These are phyloP conservation scores for Diaporthe aspalathi DNA, from an alignment of 2,329 filamentous ascomycete genomes.

Conservation along the genomic window DNA sequence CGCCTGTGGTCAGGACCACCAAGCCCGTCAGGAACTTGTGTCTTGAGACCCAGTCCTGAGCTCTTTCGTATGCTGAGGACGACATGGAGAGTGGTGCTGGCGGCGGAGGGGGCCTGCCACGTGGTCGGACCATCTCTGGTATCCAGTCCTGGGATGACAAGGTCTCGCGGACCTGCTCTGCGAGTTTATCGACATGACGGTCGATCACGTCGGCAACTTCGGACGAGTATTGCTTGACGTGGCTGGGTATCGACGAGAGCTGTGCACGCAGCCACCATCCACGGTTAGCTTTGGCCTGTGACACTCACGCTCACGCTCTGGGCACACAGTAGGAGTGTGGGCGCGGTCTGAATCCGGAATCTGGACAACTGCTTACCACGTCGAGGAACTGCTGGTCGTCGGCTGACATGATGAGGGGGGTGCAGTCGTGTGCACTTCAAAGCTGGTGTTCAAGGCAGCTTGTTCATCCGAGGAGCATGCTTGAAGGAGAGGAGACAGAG, in stretches of 20 bases:
- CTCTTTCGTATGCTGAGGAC: constrained; percentile 58
- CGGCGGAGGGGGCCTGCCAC: constrained; percentile 60
- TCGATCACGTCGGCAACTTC: constrained; percentile 85
- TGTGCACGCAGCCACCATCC: constrained; percentile 44
- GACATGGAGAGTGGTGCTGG: constrained; percentile 49
- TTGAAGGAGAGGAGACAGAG: background rate
- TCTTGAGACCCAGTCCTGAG: constrained; percentile 76
- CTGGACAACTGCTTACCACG: constrained; percentile 34
- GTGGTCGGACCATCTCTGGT: constrained; percentile 74
- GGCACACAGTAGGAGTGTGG: background rate
- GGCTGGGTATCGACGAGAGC: constrained; percentile 66
- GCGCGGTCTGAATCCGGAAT: background rate
- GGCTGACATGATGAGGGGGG: constrained; percentile 39
- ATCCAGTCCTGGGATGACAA: constrained; percentile 78
- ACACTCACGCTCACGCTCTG: background rate
- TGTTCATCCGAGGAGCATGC: background rate
- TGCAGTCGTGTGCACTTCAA: background rate
- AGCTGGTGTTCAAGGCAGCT: too few relatives aligned
- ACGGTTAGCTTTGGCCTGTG: background rate
- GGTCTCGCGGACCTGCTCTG: constrained; percentile 75
- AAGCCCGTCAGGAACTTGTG: constrained; percentile 81
- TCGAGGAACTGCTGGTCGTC: constrained; percentile 44
- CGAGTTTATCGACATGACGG: constrained; percentile 81
- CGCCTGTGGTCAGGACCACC: constrained; percentile 76
- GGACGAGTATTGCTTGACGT: constrained; percentile 77